These are phyloP conservation scores for Cyberlindnera bimundalis DNA, from an alignment of 805 yeast genomes.

Conservation along the genomic window DNA sequence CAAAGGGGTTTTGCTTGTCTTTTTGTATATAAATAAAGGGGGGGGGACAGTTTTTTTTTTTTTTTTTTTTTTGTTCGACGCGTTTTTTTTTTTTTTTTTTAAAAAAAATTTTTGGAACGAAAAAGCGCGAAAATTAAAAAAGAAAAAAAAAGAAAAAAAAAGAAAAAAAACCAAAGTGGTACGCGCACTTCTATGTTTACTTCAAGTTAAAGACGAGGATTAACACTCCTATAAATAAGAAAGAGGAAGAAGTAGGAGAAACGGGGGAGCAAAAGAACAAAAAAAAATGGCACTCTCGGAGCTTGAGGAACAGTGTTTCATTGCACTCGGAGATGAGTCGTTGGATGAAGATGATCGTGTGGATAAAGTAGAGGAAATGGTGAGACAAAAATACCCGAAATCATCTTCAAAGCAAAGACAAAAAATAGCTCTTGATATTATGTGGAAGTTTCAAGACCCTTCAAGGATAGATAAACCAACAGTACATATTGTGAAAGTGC, in stretches of 20 bases:
- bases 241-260: no score
- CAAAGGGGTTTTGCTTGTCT: no score
- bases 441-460: slow-evolving; percentile 39
- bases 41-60: no score
- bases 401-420: slow-evolving; percentile 29
- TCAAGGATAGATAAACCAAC: slow-evolving; percentile 13
- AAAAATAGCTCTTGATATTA: slow-evolving; percentile 36
- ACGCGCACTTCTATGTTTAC: slow-evolving; percentile 4
- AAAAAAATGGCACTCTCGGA: slow-evolving; percentile 8
- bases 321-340: slow-evolving; percentile 29
- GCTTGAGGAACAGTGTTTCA: slow-evolving; percentile 30
- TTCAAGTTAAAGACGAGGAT: background rate
- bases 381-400: slow-evolving; percentile 20
- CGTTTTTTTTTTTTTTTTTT: slow-evolving; percentile 13
- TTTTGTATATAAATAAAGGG: no score
- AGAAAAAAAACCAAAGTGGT: no score
- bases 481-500: slow-evolving; percentile 24
- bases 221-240: no score
- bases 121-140: background rate
- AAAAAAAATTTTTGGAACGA: no score
- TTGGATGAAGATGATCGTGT: slow-evolving; percentile 38
- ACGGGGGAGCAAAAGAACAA: no score
- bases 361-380: slow-evolving; percentile 35
- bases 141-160: background rate
- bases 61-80: no score